A percentile compares a stretch with the other conserved stretches of the same genome.
Conservation (phyloP, 2,329 filamentous ascomycete species). For the Gliomastix tumulicola region DNA sequence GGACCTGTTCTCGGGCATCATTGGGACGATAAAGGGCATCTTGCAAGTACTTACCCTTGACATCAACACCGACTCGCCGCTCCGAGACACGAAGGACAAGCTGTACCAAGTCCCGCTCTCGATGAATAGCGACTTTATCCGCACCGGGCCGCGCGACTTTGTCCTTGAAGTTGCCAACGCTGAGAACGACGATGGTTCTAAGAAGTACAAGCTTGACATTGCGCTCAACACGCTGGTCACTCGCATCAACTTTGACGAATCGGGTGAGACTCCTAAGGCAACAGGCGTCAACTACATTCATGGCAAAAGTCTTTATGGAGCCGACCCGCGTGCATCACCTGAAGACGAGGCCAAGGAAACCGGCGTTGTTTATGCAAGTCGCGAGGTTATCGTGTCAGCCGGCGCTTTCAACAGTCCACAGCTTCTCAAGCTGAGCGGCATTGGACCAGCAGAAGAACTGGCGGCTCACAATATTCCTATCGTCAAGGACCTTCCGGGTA, state of each 20-base stretch:
- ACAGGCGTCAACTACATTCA: conserved; percentile 30
- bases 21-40: conserved; percentile 4
- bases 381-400: conserved; percentile 18
- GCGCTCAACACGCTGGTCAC: conserved; percentile 29
- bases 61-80: conserved; percentile 30
- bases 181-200: conserved; percentile 31
- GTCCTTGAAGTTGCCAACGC: conserved; percentile 39
- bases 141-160: conserved; percentile 43
- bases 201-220: conserved; percentile 30
- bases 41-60: conserved; percentile 28
- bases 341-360: not conserved
- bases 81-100: conserved; percentile 31
- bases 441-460: conserved; percentile 22
- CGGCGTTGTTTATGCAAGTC: conserved; percentile 3
- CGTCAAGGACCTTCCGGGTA: conserved; percentile 40
- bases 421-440: conserved; percentile 26
- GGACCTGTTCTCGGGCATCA: conserved; percentile 8
- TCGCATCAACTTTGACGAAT: conserved; percentile 8
- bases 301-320: conserved; percentile 29
- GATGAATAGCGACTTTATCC: conserved; percentile 20
- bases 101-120: conserved; percentile 42
- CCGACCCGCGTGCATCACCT: conserved; percentile 25
- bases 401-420: conserved; percentile 27
- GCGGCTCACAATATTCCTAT: conserved; percentile 35
- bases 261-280: conserved; percentile 19